Percentiles rank a stretch among this genome's conserved stretches.
Evolutionary conservation across 495 filamentous ascomycete species (phyloP).

Genomic region (Penicillium canariense): DNA sequence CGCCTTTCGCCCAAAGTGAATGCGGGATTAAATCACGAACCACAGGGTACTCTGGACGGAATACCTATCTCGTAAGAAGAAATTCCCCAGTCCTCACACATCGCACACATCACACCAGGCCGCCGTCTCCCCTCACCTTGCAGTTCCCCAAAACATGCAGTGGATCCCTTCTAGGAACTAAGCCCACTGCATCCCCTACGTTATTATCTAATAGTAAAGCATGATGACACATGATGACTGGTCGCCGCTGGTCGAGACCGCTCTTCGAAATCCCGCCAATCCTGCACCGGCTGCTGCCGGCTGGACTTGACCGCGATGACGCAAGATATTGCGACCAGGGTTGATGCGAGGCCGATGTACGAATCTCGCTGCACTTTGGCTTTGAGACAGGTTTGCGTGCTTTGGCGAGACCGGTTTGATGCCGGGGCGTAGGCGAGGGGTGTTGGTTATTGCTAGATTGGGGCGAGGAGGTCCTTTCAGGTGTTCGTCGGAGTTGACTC

Average conservation of each 20-base stretch:
- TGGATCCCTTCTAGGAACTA: constrained; percentile 1
- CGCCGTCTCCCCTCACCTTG: neutral
- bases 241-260: constrained; percentile 18
- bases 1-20: neutral
- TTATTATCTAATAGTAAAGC: constrained; percentile 26
- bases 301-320: constrained; percentile 9
- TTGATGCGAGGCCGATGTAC: too few species aligned
- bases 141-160: neutral
- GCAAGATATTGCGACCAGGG: constrained; percentile 15
- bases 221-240: constrained; percentile 29
- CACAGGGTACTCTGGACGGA: neutral
- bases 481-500: too few species aligned
- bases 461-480: too few species aligned
- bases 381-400: too few species aligned
- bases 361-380: too few species aligned
- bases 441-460: too few species aligned
- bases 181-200: neutral
- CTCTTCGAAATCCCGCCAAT: constrained; percentile 9
- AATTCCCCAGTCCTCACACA: neutral
- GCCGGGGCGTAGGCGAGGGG: too few species aligned
- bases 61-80: neutral
- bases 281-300: neutral
- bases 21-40: neutral
- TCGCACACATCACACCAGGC: neutral
- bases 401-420: too few species aligned